phyloP scores from a whole-genome alignment of 768 basidiomycete genomes.

The Auricularia sp. region DNA sequence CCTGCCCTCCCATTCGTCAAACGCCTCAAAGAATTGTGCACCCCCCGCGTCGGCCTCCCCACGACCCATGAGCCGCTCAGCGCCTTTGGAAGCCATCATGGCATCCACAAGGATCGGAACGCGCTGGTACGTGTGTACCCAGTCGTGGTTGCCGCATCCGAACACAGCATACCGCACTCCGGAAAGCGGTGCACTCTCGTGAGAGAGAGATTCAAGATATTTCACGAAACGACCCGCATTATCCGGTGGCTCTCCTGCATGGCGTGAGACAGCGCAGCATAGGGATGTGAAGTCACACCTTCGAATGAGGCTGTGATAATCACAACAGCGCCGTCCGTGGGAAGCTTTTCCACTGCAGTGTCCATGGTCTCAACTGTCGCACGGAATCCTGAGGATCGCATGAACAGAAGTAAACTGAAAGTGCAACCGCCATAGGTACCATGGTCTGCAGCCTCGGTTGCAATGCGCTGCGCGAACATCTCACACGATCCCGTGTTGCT shows the following conservation, averaged over 20 bases:
- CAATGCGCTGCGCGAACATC: conserved; percentile 37
- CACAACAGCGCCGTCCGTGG: conserved; percentile 35
- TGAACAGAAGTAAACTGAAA: neutral
- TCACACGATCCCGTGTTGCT: conserved; percentile 42
- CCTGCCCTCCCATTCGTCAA: conserved; percentile 14
- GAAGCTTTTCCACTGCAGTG: conserved; percentile 26
- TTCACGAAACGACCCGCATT: conserved; percentile 39
- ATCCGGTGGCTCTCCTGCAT: conserved; percentile 35
- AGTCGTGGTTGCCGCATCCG: conserved; percentile 17
- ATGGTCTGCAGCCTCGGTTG: conserved; percentile 27
- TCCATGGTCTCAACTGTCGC: conserved; percentile 32
- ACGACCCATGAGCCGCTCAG: conserved; percentile 9
- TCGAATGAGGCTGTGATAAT: conserved; percentile 41
- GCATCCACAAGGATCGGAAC: conserved; percentile 14
- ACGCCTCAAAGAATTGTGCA: conserved; percentile 14
- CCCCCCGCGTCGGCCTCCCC: conserved; percentile 14
- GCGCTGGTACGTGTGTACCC: conserved; percentile 15
- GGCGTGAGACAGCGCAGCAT: neutral
- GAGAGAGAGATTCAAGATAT: conserved; percentile 8
- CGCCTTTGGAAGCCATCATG: conserved; percentile 9
- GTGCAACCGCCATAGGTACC: conserved; percentile 16
- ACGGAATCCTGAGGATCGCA: conserved; percentile 26
- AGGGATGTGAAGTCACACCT: conserved; percentile 17
- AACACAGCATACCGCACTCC: conserved; percentile 14
- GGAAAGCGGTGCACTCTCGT: neutral